phyloP scores from a whole-genome alignment of 1,139 yeast species.

The Scheffersomyces segobiensis region DNA sequence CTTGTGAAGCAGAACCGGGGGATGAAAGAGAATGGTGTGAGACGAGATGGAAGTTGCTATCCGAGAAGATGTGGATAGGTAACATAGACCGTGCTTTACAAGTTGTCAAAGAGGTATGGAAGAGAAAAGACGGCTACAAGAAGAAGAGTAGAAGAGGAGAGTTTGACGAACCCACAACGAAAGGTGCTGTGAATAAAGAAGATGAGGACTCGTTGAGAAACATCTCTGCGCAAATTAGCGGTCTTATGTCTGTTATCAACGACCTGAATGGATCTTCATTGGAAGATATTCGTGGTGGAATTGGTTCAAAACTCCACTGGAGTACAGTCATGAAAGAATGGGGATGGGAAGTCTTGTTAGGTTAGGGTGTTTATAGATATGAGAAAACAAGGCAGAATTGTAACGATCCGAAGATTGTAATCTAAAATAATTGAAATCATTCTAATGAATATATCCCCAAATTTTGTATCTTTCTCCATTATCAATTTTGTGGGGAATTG shows the following conservation, averaged over 20 bases:
- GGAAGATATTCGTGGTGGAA: constrained; percentile 41
- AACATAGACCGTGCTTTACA: constrained; percentile 65
- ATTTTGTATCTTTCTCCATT: no score
- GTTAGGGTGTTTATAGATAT: constrained; percentile 13
- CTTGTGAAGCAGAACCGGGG: constrained; percentile 60
- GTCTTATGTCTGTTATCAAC: constrained; percentile 44
- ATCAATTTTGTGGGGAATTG: neutral
- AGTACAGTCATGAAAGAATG: constrained; percentile 68
- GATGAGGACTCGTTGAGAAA: constrained; percentile 22
- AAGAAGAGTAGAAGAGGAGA: constrained; percentile 20
- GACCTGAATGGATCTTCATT: constrained; percentile 25
- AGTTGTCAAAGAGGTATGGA: constrained; percentile 73
- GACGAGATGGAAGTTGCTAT: constrained; percentile 57
- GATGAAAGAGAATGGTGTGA: constrained; percentile 66
- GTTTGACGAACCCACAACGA: constrained; percentile 6
- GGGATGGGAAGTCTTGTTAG: constrained; percentile 71
- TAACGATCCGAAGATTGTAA: neutral
- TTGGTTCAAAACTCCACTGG: constrained; percentile 64
- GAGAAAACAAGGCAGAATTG: neutral
- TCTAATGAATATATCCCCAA: neutral
- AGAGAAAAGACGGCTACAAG: constrained; percentile 49
- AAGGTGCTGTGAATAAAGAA: constrained; percentile 11
- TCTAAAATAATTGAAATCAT: no score
- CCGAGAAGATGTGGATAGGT: constrained; percentile 61
- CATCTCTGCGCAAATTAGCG: constrained; percentile 40